These are phyloP conservation scores for Croton setiger DNA, from an alignment of 441 rosid species.

Conservation along the genomic window DNA sequence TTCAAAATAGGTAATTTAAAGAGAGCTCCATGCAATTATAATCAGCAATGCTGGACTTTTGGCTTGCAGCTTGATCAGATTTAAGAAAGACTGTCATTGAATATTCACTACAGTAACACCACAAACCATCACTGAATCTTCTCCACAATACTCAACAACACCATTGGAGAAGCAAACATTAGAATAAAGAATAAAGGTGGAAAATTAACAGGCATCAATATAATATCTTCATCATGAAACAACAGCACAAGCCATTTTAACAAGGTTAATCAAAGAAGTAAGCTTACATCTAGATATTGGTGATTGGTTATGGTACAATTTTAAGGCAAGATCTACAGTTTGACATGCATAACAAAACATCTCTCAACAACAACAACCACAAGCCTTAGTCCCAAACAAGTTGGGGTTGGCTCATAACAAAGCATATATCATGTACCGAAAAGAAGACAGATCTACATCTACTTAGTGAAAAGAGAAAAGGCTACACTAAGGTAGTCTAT, in stretches of 20 bases:
- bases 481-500: neutral
- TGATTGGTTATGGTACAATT: neutral
- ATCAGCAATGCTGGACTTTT: neutral
- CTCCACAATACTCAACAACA: neutral
- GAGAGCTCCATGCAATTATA: neutral
- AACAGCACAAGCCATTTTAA: neutral
- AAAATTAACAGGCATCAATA: neutral
- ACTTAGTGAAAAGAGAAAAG: neutral
- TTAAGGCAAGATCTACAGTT: neutral
- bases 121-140: too few relatives aligned
- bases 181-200: conserved; percentile 5
- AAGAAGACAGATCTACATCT: neutral
- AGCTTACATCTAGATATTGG: neutral
- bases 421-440: too few relatives aligned
- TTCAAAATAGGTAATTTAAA: conserved; percentile 14
- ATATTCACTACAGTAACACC: too few relatives aligned
- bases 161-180: neutral
- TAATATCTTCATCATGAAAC: conserved; percentile 1
- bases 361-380: neutral
- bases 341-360: neutral
- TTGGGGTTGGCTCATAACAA: too few relatives aligned
- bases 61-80: neutral
- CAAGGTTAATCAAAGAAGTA: neutral
- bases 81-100: too few relatives aligned
- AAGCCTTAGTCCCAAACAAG: too few relatives aligned